Evolutionary conservation across 768 basidiomycete species (phyloP).

Genomic region (Mycena metata): DNA sequence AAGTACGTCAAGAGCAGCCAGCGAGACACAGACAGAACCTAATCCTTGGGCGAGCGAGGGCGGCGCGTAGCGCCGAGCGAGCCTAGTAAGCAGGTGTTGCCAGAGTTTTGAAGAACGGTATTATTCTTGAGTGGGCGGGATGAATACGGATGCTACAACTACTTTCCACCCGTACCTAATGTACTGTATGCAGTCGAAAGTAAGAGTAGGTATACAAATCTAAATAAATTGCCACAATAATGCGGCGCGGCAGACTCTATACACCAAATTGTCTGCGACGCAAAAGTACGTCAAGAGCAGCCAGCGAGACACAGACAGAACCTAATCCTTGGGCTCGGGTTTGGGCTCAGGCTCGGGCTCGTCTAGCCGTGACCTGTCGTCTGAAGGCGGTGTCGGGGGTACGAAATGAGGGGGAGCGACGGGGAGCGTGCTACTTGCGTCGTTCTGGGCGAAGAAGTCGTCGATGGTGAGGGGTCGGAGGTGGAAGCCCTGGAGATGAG

Average conservation of each 20-base stretch:
- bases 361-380: slow-evolving; percentile 28
- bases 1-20: too few species aligned
- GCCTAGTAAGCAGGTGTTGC: too few species aligned
- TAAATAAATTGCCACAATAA: slow-evolving; percentile 4
- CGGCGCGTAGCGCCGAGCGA: too few species aligned
- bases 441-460: slow-evolving; percentile 67
- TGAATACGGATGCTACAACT: not conserved
- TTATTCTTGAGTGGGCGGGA: slow-evolving; percentile 26
- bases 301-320: too few species aligned
- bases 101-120: too few species aligned
- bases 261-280: too few species aligned
- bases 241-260: not conserved
- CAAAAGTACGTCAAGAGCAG: too few species aligned
- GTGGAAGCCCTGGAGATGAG: slow-evolving; percentile 73
- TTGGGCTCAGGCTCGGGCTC: too few species aligned
- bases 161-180: slow-evolving; percentile 1
- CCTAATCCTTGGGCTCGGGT: not conserved
- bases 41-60: not conserved
- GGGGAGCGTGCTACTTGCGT: slow-evolving; percentile 19
- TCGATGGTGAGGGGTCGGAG: slow-evolving; percentile 77
- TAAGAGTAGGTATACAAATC: slow-evolving; percentile 15
- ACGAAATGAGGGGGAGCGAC: not conserved
- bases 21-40: too few species aligned
- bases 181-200: slow-evolving; percentile 10
- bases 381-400: not conserved